Evolutionary conservation across 2,329 filamentous ascomycete species (phyloP).

Genomic region (Sporothrix globosa): DNA sequence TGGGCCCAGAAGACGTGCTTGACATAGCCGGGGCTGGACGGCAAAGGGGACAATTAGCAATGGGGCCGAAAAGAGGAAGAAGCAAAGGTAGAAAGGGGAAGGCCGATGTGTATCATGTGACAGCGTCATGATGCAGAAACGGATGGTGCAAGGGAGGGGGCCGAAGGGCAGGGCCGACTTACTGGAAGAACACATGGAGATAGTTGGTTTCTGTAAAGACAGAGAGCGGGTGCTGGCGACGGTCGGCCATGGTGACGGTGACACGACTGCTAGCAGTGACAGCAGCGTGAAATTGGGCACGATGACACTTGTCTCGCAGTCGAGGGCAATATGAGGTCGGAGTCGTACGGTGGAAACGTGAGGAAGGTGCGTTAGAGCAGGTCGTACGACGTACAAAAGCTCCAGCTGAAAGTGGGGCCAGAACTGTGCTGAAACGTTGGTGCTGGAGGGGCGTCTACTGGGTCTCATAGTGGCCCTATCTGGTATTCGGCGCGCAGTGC

Average conservation of each 20-base stretch:
- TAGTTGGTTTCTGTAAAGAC: constrained; percentile 33
- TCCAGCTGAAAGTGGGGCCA: not conserved
- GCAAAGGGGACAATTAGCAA: not conserved
- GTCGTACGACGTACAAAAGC: not conserved
- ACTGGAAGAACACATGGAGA: constrained; percentile 29
- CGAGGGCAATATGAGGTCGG: no score
- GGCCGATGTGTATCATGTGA: not conserved
- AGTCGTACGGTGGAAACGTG: not conserved
- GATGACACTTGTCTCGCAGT: no score
- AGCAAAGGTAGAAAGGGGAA: not conserved
- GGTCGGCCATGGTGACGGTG: constrained; percentile 4
- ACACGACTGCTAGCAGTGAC: not conserved
- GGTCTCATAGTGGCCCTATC: not conserved
- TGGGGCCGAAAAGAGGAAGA: not conserved
- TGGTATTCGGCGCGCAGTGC: not conserved
- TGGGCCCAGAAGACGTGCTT: constrained; percentile 35
- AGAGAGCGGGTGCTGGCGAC: constrained; percentile 28
- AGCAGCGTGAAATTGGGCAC: not conserved
- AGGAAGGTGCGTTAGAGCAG: not conserved
- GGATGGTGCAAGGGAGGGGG: not conserved
- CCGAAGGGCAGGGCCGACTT: not conserved
- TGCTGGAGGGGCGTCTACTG: not conserved
- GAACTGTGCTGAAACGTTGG: not conserved
- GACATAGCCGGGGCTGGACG: constrained; percentile 29
- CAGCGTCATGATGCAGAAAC: no score